A percentile compares a stretch with the other conserved stretches of the same genome.
Evolutionary conservation across 164 flowering plant genomes (phyloP).

Genomic region (Houttuynia cordata): DNA sequence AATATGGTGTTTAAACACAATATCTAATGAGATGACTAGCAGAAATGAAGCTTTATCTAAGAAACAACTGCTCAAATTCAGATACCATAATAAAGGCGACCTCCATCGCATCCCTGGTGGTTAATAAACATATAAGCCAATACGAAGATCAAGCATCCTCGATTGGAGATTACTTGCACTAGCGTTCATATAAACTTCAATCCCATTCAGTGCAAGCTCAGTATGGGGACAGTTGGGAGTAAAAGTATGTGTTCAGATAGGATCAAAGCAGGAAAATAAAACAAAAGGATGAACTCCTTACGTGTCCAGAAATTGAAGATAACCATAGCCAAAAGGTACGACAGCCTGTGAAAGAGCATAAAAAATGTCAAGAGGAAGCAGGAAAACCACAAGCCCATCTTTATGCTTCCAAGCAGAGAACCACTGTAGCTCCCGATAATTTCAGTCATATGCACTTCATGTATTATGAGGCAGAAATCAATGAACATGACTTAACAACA

Average conservation of each 20-base stretch:
- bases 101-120: slow-evolving; percentile 98
- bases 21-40: too few relatives aligned
- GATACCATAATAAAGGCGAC: slow-evolving; percentile 88
- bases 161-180: slow-evolving; percentile 97
- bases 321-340: slow-evolving; percentile 93
- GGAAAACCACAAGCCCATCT: slow-evolving; percentile 62
- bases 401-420: slow-evolving; percentile 84
- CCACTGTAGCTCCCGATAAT: slow-evolving; percentile 93
- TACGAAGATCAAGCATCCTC: slow-evolving; percentile 82
- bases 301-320: slow-evolving; percentile 80
- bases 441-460: slow-evolving; percentile 67
- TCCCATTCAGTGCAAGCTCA: slow-evolving; percentile 87
- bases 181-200: slow-evolving; percentile 92
- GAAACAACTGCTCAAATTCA: not conserved
- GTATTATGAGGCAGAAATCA: not conserved
- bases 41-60: not conserved
- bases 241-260: slow-evolving; percentile 24
- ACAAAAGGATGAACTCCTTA: slow-evolving; percentile 22
- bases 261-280: not conserved
- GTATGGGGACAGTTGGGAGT: slow-evolving; percentile 72
- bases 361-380: slow-evolving; percentile 57
- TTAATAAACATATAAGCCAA: slow-evolving; percentile 88
- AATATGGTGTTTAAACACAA: too few relatives aligned
- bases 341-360: slow-evolving; percentile 56
- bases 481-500: not conserved